Conservation (phyloP, 2,329 filamentous ascomycete genomes). For the Chrysoporthe austroafricana region DNA sequence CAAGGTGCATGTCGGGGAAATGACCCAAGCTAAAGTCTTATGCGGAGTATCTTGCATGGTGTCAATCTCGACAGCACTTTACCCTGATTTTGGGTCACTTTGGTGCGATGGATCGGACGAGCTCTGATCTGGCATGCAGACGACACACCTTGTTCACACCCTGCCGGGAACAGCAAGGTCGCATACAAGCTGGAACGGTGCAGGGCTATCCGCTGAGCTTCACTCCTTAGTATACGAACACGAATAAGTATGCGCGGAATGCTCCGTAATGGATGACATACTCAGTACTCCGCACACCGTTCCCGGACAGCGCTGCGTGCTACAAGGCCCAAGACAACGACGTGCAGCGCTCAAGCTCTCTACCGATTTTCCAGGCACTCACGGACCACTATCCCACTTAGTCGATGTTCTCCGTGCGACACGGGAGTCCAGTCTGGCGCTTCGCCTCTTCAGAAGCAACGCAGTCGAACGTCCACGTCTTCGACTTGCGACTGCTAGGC, state of each 20-base stretch:
- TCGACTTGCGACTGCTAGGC: background rate
- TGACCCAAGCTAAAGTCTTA: background rate
- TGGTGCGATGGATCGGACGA: background rate
- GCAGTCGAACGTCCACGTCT: background rate
- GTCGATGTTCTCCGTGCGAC: background rate
- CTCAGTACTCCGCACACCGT: background rate
- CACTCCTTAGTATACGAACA: background rate
- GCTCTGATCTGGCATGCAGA: constrained; percentile 5
- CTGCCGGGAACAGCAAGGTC: background rate
- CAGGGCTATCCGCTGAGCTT: background rate
- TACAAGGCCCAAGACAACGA: background rate
- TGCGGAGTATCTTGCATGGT: background rate
- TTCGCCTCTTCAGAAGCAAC: background rate
- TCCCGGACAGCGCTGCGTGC: background rate
- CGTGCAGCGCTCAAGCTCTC: background rate
- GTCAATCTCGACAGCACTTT: background rate
- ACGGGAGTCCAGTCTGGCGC: background rate
- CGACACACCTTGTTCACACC: background rate
- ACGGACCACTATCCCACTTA: too few species aligned
- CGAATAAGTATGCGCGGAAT: background rate
- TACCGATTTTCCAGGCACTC: background rate
- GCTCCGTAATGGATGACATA: background rate
- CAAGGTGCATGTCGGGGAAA: background rate
- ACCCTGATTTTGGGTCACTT: background rate
- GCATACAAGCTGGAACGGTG: background rate